Base-by-base conservation (phyloP, 805 yeast genomes). In the Blastobotrys americana region DNA sequence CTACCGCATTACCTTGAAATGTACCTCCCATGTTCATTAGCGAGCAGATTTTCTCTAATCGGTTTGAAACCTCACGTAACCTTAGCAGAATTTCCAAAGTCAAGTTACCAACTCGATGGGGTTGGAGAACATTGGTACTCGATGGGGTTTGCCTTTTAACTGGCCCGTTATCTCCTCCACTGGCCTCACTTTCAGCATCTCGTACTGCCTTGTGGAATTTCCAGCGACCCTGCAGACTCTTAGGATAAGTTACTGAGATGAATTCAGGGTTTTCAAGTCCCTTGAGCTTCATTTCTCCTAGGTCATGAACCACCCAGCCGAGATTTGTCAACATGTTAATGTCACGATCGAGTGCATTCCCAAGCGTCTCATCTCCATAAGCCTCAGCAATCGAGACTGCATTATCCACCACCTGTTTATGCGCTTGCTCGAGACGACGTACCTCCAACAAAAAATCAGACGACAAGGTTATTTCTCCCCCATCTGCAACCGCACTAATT, bases 391-490 rank as follows among this genome's bases (percentile, higher is more conserved):
- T 43, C 28, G 57, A 52, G 4, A 55, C 53, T 1, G 52, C 57
- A 10, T 60, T 59, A 4, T 46, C 49, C 2, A 51, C 50, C 27
- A 61, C 65, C 19, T 55, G 50, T 28, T 59, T 55, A 44, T 68
- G 71, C 21, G 63, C 65, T 23, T 50, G 46, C 23, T 49, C 49
- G 20, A 49, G 35, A 10, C 79, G 73, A 41, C 72, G 72, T 57
- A 87, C 75, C 58, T 85, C 96, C 37, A 74, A 73, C 53, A 84
- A 68, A 57, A 87, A 85, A 62, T 90, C 97, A 5, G 80, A 73
- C 56, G 95, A 83, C 45, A 89, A 73, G 0, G 95, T 80, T 22
- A 90, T 85, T 63, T 90, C 96, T n/a, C 99, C 99, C 48, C 99
- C 99, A 63, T 87, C 96, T 0, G 98, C 99, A 41, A 86, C 84